Percentiles rank a stretch among this genome's conserved stretches.
Evolutionary conservation across 495 filamentous ascomycete species (phyloP).

Genomic region (Penicillium bovifimosum): DNA sequence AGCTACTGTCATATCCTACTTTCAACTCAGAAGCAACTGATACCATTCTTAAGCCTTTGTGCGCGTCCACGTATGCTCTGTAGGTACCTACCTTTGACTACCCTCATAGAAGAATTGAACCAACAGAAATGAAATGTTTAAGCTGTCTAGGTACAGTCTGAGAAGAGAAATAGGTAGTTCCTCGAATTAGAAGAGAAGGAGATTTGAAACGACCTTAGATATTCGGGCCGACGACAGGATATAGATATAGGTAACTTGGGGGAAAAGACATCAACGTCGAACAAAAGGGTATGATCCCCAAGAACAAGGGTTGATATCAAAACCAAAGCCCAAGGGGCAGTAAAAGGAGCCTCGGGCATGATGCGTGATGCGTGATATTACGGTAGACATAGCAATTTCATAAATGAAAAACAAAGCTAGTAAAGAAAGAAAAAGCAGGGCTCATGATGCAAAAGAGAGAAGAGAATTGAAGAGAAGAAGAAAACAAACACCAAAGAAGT

Average conservation of each 20-base stretch:
- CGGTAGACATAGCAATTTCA: not conserved
- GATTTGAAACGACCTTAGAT: not conserved
- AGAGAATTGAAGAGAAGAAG: not conserved
- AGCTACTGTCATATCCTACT: not conserved
- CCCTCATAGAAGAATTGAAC: not conserved
- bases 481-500: not conserved
- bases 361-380: conserved; percentile 1
- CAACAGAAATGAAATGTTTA: not conserved
- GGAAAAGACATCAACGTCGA: conserved; percentile 1
- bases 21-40: not conserved
- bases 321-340: not conserved
- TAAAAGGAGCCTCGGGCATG: not conserved
- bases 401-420: not conserved
- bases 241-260: conserved; percentile 1
- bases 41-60: conserved; percentile 7
- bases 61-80: conserved; percentile 5
- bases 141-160: not conserved
- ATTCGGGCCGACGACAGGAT: not conserved
- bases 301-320: not conserved
- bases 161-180: not conserved
- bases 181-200: not conserved
- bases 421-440: not conserved
- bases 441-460: not conserved
- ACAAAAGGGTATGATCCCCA: conserved; percentile 17
- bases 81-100: not conserved